Evolutionary conservation across 768 basidiomycete genomes (phyloP).

Genomic region (Suillus cothurnatus): DNA sequence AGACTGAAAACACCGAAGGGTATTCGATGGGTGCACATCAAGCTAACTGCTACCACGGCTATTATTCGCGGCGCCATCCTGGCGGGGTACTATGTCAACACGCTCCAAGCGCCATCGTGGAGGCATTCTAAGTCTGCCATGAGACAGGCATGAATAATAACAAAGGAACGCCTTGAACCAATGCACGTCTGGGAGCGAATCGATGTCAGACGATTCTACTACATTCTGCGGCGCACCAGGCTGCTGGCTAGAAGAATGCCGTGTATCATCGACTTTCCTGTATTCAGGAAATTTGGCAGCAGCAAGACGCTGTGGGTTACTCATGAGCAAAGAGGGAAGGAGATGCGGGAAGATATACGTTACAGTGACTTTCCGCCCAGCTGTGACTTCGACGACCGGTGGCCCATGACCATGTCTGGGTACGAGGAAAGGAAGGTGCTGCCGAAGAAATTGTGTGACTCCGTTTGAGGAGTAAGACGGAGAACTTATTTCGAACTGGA

Average conservation of each 20-base stretch:
- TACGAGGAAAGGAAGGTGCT: neutral
- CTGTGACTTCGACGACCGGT: neutral
- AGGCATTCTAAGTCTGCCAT: neutral
- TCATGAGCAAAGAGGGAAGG: neutral
- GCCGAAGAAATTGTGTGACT: neutral
- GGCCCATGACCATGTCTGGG: neutral
- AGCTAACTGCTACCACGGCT: neutral
- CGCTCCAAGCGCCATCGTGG: neutral
- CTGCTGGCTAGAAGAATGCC: neutral
- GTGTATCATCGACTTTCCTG: neutral
- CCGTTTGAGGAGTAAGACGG: neutral
- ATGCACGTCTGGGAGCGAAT: conserved; percentile 4
- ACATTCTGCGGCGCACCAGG: neutral
- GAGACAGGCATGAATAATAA: neutral
- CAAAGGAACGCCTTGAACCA: neutral
- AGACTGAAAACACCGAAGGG: no score
- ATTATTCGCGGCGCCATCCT: neutral
- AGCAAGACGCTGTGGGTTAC: neutral
- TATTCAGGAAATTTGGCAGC: neutral
- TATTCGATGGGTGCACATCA: neutral
- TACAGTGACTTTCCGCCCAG: neutral
- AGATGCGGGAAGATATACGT: neutral
- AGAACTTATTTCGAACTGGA: neutral
- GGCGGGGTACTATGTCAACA: neutral
- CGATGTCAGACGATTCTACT: neutral